These are phyloP conservation scores for Solanum phureja DNA, from an alignment of 257 asterid species.

Conservation along the genomic window DNA sequence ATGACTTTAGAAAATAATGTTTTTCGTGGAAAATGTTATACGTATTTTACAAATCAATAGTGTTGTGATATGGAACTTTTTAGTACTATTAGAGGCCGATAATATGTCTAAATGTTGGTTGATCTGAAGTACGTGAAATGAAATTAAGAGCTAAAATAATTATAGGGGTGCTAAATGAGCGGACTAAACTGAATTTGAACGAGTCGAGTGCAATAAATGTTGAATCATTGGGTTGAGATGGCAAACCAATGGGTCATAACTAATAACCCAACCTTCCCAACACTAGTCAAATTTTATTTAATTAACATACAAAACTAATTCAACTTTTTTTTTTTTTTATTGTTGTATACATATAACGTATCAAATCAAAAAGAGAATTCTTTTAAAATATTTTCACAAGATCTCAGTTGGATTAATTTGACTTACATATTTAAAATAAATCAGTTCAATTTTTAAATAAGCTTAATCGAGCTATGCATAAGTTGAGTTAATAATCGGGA, in stretches of 20 bases:
- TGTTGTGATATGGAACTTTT: background rate
- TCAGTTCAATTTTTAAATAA: too few relatives aligned
- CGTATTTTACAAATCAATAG: background rate
- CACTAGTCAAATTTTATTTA: background rate
- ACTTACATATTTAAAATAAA: background rate
- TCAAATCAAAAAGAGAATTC: too few relatives aligned
- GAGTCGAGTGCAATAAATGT: background rate
- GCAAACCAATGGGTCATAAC: background rate
- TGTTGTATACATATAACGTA: background rate
- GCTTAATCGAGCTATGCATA: background rate
- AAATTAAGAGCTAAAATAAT: background rate
- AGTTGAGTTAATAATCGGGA: background rate
- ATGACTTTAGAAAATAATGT: background rate
- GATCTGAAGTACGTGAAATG: background rate
- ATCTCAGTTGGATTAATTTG: background rate
- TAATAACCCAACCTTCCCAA: background rate
- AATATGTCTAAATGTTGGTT: too few relatives aligned
- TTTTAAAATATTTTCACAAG: too few relatives aligned
- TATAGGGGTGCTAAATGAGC: too few relatives aligned
- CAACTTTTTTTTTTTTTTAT: background rate
- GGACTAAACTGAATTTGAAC: background rate
- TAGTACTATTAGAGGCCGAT: background rate
- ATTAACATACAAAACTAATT: background rate
- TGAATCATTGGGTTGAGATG: background rate
- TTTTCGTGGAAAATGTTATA: background rate